phyloP scores from a whole-genome alignment of 108 stramenopile species.

The Nannochloropsis salina region DNA sequence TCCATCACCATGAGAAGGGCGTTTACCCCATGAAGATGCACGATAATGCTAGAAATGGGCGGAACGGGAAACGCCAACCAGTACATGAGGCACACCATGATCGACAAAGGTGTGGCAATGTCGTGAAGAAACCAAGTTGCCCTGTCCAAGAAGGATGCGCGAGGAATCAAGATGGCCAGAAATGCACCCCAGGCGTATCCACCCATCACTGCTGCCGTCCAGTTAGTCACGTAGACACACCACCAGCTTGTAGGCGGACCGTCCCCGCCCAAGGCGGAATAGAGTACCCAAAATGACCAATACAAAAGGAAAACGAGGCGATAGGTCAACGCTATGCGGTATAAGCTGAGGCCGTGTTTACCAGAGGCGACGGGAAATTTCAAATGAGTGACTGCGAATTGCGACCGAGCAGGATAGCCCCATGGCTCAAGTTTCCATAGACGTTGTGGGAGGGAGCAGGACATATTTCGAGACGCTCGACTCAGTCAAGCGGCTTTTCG shows the following conservation, averaged over 20 bases:
- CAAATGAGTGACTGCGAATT: background rate
- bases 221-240: background rate
- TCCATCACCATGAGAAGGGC: background rate
- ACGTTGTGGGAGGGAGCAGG: background rate
- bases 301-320: background rate
- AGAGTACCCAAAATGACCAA: background rate
- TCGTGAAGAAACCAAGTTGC: slow-evolving; percentile 5
- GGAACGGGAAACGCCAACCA: background rate
- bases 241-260: slow-evolving; percentile 10
- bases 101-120: background rate
- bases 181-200: background rate
- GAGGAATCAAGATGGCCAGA: background rate
- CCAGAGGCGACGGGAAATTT: background rate
- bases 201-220: background rate
- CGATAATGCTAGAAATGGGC: background rate
- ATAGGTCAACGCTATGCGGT: background rate
- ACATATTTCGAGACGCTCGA: no score
- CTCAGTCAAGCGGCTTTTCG: no score
- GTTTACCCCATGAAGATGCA: background rate
- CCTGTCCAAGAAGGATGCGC: background rate
- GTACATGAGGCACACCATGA: background rate
- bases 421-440: background rate
- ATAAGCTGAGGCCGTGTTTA: background rate
- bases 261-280: background rate
- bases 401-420: background rate